phyloP scores from a whole-genome alignment of 371 early-diverging fungal genomes.

The Mortierella sp. region DNA sequence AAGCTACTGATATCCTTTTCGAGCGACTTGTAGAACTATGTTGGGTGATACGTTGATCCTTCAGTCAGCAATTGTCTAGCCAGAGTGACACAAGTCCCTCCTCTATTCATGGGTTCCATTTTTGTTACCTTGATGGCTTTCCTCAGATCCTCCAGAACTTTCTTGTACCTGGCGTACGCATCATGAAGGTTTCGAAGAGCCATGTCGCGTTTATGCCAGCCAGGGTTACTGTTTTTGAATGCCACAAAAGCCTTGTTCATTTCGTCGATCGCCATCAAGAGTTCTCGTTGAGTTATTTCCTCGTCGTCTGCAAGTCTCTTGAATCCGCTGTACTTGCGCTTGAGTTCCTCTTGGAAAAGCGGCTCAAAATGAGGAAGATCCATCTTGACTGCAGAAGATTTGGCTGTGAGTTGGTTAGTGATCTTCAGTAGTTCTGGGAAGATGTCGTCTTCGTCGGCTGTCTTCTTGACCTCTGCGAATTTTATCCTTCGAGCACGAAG shows the following conservation, averaged over 20 bases:
- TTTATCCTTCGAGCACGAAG: constrained; percentile 62
- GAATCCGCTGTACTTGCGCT: constrained; percentile 71
- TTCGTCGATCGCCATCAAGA: constrained; percentile 68
- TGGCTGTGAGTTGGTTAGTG: constrained; percentile 58
- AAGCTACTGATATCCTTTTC: constrained; percentile 69
- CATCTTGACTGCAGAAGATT: constrained; percentile 70
- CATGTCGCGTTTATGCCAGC: constrained; percentile 69
- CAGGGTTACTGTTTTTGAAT: constrained; percentile 59
- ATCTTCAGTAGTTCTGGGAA: constrained; percentile 57
- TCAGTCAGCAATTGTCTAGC: too few relatives aligned
- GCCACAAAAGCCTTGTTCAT: constrained; percentile 73
- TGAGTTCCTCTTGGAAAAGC: constrained; percentile 69
- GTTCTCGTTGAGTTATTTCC: constrained; percentile 68
- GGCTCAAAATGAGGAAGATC: constrained; percentile 80
- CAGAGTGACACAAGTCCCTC: too few relatives aligned
- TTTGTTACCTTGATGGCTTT: constrained; percentile 65
- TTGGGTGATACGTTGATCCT: constrained; percentile 38
- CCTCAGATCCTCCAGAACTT: constrained; percentile 70
- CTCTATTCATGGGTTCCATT: not conserved
- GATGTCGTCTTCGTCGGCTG: constrained; percentile 79
- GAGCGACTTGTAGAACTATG: constrained; percentile 78
- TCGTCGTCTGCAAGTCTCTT: constrained; percentile 65
- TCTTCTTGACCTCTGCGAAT: constrained; percentile 64
- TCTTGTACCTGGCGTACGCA: constrained; percentile 73
- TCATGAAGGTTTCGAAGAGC: constrained; percentile 75